Evolutionary conservation across 2,329 filamentous ascomycete species (phyloP), one percentile per base, ranked within the genome.

Genomic region (Cladophialophora yegresii): DNA sequence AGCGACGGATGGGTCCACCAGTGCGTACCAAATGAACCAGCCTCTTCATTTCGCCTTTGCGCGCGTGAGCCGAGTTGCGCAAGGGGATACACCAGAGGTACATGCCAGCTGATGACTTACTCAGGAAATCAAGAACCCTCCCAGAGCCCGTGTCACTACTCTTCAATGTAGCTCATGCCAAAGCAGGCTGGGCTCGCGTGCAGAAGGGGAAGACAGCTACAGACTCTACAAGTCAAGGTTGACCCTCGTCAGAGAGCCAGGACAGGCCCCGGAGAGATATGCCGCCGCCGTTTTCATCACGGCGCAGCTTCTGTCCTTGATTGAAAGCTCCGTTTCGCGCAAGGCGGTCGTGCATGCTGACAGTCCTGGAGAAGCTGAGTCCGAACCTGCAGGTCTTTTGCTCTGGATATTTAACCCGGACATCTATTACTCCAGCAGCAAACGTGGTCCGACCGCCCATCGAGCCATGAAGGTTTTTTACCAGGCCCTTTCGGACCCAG

Each of bases 321-420:
- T 85, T 47, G 84, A 87, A 26, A 81, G 81, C 62, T 80, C 82
- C 68, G 84, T 83, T 43, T 77, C 83, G 2, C 80, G 84, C 20
- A 82, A 84, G 69, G 86, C 87, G 66, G 77, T 82, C 32, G 75
- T 86, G 9, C 79, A 81, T 65, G 71, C 68, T 50, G 74, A 72
- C 10, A 69, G 72, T 47, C 28, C 51, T 58, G 47, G 58, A 36
- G 61, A 65, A 6, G n/a, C 49, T 6, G 49, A 62, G 20, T 28
- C 22, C 36, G 43, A 30, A 8, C 20, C 20, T 33, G 58, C 26
- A 61, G 60, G 62, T 49, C 63, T 71, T 26, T 49, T 61, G 55
- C 47, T 87, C 30, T 87, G 85, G 85, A 77, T 85, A 60, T 87
- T 88, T 74, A 85, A 85, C 7, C 83, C 84, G 0, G 81, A 86